Conservation (phyloP, 768 basidiomycete species). For the Pilatotrama ljubarskyi region DNA sequence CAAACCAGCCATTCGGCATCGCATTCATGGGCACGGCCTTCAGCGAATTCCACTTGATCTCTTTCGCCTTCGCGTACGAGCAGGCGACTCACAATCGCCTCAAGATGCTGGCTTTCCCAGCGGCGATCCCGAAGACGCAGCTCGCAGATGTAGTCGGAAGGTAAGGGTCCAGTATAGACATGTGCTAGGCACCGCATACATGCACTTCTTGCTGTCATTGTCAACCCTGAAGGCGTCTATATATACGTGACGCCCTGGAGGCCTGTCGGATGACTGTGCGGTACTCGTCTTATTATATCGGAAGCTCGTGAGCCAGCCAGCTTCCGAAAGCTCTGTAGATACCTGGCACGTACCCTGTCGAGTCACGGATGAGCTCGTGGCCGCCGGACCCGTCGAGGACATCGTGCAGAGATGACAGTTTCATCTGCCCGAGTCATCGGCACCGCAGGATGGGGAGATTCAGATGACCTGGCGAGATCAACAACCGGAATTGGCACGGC, state of each 20-base stretch:
- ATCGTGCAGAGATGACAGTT: neutral
- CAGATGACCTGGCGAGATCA: too few species aligned
- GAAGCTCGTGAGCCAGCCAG: too few species aligned
- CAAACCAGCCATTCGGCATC: slow-evolving; percentile 45
- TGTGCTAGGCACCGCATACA: neutral
- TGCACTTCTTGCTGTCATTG: neutral
- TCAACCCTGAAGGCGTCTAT: neutral
- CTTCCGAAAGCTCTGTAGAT: too few species aligned
- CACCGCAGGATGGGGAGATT: neutral
- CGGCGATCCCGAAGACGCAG: slow-evolving; percentile 55
- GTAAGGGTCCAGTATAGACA: neutral
- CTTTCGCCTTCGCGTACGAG: slow-evolving; percentile 51
- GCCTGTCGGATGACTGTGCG: too few species aligned
- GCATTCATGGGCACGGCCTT: slow-evolving; percentile 64
- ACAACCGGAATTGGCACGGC: too few species aligned
- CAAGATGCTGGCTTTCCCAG: neutral
- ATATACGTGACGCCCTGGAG: neutral
- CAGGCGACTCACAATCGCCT: slow-evolving; percentile 5
- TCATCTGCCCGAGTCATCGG: neutral
- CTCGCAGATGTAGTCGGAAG: slow-evolving; percentile 36
- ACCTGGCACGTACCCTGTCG: neutral
- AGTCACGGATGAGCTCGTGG: neutral
- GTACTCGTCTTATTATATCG: too few species aligned
- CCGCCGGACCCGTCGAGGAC: neutral
- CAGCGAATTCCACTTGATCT: slow-evolving; percentile 57